Conservation (phyloP, 2,329 filamentous ascomycete genomes). For the Metarhizium anisopliae region DNA sequence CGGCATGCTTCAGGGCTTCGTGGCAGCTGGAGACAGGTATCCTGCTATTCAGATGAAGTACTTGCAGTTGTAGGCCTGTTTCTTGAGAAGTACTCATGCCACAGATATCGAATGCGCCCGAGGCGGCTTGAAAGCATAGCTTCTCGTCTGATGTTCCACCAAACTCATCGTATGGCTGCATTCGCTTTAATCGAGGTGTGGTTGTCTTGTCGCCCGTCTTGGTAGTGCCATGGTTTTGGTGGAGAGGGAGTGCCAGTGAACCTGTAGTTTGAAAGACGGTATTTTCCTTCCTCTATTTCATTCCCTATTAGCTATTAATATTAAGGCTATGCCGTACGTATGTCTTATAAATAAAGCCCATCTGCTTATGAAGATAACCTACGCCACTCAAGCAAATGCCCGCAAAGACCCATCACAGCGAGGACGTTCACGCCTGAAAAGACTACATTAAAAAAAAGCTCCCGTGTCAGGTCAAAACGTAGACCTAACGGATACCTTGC, state of each 20-base stretch:
- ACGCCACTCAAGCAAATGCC: background rate
- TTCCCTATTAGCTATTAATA: background rate
- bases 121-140: too few species aligned
- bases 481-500: background rate
- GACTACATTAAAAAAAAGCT: background rate
- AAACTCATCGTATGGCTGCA: too few species aligned
- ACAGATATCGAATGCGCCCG: too few species aligned
- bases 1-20: too few species aligned
- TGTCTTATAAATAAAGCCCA: background rate
- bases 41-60: constrained; percentile 13
- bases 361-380: too few species aligned
- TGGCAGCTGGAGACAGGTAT: constrained; percentile 39
- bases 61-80: background rate
- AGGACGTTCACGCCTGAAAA: background rate
- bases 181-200: too few species aligned
- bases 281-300: too few species aligned
- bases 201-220: background rate
- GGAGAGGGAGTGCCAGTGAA: too few species aligned
- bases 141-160: too few species aligned
- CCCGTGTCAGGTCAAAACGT: background rate
- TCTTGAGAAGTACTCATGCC: too few species aligned
- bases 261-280: too few species aligned
- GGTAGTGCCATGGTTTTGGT: background rate
- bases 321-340: background rate
- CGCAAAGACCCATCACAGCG: background rate